Conservation (phyloP, 805 yeast genomes). For the Candida verbasci region DNA sequence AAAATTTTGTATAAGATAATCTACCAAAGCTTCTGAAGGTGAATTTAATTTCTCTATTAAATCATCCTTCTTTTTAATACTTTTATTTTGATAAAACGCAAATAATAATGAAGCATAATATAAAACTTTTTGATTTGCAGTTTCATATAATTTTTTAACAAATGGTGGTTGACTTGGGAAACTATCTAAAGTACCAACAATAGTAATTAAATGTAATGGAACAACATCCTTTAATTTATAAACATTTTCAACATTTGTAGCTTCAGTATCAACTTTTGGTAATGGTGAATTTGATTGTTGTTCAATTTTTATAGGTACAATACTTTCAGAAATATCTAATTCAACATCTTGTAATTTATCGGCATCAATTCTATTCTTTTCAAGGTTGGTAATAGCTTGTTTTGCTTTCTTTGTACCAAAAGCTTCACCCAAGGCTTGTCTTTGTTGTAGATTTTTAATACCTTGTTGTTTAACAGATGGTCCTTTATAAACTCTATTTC, state of each 20-base stretch:
- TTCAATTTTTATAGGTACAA: constrained; percentile 20
- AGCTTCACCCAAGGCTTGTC: constrained; percentile 88
- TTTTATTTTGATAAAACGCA: constrained; percentile 74
- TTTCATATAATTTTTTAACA: constrained; percentile 42
- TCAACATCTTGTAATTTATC: constrained; percentile 72
- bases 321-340: constrained; percentile 76
- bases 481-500: constrained; percentile 52
- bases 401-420: constrained; percentile 97
- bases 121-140: constrained; percentile 44
- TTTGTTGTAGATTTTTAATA: constrained; percentile 49
- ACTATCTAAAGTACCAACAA: constrained; percentile 53
- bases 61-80: constrained; percentile 54
- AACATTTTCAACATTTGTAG: constrained; percentile 78
- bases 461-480: constrained; percentile 61
- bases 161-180: constrained; percentile 54
- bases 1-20: constrained; percentile 68
- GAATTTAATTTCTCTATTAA: constrained; percentile 58
- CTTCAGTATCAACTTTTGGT: constrained; percentile 70
- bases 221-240: constrained; percentile 73
- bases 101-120: constrained; percentile 75
- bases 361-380: constrained; percentile 82
- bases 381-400: constrained; percentile 77
- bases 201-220: constrained; percentile 58
- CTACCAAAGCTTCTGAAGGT: constrained; percentile 71
- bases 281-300: constrained; percentile 62